Conservation (phyloP, 2,329 filamentous ascomycete species). For the Camillea tinctor region DNA sequence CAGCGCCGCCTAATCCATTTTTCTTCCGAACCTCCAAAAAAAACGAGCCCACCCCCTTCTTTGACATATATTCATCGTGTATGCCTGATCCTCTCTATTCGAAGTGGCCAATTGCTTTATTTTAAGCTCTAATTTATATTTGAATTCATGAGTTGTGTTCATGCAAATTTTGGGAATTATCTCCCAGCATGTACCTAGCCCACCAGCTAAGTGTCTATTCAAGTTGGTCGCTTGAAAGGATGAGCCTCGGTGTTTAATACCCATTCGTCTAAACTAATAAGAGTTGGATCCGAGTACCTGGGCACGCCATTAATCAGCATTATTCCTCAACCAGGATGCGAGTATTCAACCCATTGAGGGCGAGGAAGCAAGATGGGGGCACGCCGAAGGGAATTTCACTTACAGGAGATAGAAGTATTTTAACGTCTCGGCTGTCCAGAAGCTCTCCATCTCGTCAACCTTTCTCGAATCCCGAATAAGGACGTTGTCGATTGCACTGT, state of each 20-base stretch:
- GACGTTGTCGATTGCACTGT: constrained; percentile 70
- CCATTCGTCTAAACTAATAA: constrained; percentile 64
- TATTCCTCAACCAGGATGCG: neutral
- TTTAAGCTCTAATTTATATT: neutral
- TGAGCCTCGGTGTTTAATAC: constrained; percentile 51
- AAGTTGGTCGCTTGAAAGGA: constrained; percentile 29
- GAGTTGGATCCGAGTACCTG: constrained; percentile 46
- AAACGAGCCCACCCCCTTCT: neutral
- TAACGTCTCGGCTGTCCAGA: constrained; percentile 86
- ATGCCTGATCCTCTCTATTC: neutral
- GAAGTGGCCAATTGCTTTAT: neutral
- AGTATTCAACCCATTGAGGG: neutral
- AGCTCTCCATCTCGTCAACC: constrained; percentile 75
- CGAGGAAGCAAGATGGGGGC: neutral
- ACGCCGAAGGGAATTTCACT: constrained; percentile 36
- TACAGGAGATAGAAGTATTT: constrained; percentile 92
- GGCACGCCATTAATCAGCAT: constrained; percentile 2
- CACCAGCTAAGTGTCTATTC: constrained; percentile 10
- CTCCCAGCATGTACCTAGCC: constrained; percentile 7
- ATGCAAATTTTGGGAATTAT: neutral
- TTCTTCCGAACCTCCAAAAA: neutral
- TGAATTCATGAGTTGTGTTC: neutral
- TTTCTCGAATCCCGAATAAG: constrained; percentile 40
- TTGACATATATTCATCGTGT: neutral
- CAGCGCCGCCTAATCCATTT: neutral